Base-by-base conservation (phyloP, 1,139 yeast species). In the Suhomyces bokatorum region DNA sequence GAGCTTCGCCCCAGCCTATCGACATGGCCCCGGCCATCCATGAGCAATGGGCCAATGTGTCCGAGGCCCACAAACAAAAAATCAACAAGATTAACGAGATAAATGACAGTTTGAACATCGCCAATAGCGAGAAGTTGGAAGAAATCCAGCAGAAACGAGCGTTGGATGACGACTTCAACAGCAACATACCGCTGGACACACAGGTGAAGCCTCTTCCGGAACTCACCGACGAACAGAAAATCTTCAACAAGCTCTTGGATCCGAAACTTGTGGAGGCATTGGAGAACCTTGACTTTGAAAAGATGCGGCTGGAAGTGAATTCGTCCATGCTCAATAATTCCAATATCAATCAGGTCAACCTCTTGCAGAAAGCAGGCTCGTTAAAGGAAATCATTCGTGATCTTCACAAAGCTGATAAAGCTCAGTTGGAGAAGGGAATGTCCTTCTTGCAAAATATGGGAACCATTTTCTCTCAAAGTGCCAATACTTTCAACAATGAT, bases 71-170 rank as follows among this genome's bases (percentile, higher is more conserved):
- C 20, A 43, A 32, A 28, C n/a, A 28, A 13, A 42, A 44, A 26
- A 40, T 78, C 48, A 66, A 67, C 13, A 76, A 80, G 48, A 76
- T 83, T 20, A 79, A 82, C 55, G 64, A 63, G 11, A 66, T 81
- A 30, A 83, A 83, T 30, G 45, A 47, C 38, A 45, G 31, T 32
- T 40, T 44, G 24, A 39, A 39, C 14, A 33, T 42, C n/a, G 35
- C 22, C 22, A 42, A 37, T 29, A 11, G 37, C 26, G 49, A 44
- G 10, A 39, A 42, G 26, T 32, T 43, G 12, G 39, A 42, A 14
- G 49, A 46, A 29, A 37, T 37, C 11, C 43, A 36, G 20, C 30
- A 39, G 17, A 39, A 43, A 10, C 44, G 42, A 27, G 46, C 46
- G 7, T 44, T 48, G 42, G 49, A 47, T 22, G 45, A 38, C 11